Evolutionary conservation across 1,284 basidiomycete species (phyloP).

Genomic region (Rhodotorula sp.): DNA sequence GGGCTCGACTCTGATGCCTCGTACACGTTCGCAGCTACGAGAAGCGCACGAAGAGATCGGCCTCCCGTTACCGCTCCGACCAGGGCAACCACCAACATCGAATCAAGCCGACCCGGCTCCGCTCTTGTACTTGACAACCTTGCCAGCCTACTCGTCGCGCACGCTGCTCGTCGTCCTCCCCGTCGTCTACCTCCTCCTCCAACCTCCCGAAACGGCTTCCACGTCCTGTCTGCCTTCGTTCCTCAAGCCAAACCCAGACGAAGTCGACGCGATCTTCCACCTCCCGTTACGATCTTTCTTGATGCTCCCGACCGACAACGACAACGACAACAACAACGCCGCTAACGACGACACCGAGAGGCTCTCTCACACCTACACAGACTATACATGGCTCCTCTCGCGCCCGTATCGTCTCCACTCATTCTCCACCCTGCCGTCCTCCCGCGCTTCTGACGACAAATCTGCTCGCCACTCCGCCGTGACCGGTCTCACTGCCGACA

Average conservation of each 20-base stretch:
- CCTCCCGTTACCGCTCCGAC: constrained; percentile 12
- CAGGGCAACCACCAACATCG: no score
- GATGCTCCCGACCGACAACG: background rate
- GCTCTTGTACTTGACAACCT: constrained; percentile 36
- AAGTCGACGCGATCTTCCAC: constrained; percentile 42
- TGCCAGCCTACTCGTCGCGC: constrained; percentile 41
- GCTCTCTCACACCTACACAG: constrained; percentile 24
- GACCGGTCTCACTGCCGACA: constrained; percentile 44
- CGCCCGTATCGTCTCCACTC: constrained; percentile 38
- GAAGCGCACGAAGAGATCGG: constrained; percentile 44
- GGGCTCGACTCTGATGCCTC: no score
- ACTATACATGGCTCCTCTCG: constrained; percentile 35
- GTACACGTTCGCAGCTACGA: constrained; percentile 27
- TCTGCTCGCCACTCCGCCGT: constrained; percentile 19
- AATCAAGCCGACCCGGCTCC: background rate
- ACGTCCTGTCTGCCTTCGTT: background rate
- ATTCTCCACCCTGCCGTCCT: constrained; percentile 29
- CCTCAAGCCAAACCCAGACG: constrained; percentile 30
- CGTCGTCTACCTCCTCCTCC: constrained; percentile 35
- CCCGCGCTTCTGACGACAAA: background rate
- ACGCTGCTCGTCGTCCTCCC: constrained; percentile 44
- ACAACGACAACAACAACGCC: no score
- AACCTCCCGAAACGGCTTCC: background rate
- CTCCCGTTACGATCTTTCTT: constrained; percentile 28
- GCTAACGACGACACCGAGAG: background rate